Base-by-base conservation (phyloP, 2,329 filamentous ascomycete species). In the Ophiobolus disseminans region DNA sequence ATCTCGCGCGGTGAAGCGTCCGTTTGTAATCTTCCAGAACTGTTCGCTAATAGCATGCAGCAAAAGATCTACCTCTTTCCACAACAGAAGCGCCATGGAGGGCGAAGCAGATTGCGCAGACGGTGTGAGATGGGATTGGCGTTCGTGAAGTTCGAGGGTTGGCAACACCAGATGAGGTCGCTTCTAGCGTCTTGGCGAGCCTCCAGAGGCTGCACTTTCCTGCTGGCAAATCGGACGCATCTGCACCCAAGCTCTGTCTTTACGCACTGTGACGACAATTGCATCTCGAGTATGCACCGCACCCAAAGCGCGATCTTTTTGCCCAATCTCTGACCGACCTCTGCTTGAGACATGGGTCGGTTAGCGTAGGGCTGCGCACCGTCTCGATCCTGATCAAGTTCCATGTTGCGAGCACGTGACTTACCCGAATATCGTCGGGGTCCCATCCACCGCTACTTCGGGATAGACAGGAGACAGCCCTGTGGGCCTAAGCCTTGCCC, bases 331-430 rank as follows among this genome's bases (percentile, higher is more conserved):
- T 32, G 13, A 14, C 30, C 13, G n/a, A 32, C 16, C 30, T 32
- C 16, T 32, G n/a, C n/a, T 14, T 10, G n/a, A 14, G n/a, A 10
- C 10, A 14, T 13, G 11, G 16, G 19, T 21, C 16, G 19, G 16
- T 11, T 14, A 14, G 8, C 11, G 30, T 34, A 34, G 11, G 14
- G 14, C 30, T 13, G 30, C 30, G 8, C 17, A 34, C 30, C 30
- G n/a, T 7, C 47, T 56, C n/a, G n/a, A 50, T 48, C 57, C 50
- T 23, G 14, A 45, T 60, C 40, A 48, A 47, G 60, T 23, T 35
- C 25, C 48, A 61, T 63, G 23, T 42, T 51, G 60, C 60, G 60
- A 63, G 36, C 60, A 63, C 55, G 60, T 63, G 60, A 54, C 34
- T 19, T 21, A 28, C 32, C 36, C 41, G 37, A 44, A 28, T 42